These are phyloP conservation scores for Rhizopogon rudus DNA, from an alignment of 768 basidiomycete species.

Conservation along the genomic window DNA sequence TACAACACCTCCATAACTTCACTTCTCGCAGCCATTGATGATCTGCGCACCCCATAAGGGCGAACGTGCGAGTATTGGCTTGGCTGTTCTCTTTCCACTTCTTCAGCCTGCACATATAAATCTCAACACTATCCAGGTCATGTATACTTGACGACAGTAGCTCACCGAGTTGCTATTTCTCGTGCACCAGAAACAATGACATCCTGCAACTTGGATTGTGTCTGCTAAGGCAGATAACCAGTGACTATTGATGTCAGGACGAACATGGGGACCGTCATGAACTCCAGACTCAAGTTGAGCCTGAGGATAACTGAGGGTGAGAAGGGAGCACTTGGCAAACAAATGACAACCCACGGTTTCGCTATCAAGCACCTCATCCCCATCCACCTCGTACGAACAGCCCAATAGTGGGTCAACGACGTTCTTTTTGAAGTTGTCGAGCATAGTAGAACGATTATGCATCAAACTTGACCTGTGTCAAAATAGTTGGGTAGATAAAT, in stretches of 20 bases:
- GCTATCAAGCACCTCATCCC: neutral
- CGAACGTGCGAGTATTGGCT: neutral
- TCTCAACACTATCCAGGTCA: slow-evolving; percentile 5
- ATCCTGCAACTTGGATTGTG: slow-evolving; percentile 5
- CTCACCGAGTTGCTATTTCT: slow-evolving; percentile 1
- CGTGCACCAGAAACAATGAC: slow-evolving; percentile 6
- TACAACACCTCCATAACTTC: slow-evolving; percentile 24
- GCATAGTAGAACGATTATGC: slow-evolving; percentile 4
- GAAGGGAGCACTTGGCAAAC: neutral
- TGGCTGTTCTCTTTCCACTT: neutral
- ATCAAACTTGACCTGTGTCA: neutral
- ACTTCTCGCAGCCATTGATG: slow-evolving; percentile 13
- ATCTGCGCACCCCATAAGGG: neutral
- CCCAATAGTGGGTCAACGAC: neutral
- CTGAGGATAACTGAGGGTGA: neutral
- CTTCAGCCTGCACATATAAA: slow-evolving; percentile 3
- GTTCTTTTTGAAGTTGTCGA: slow-evolving; percentile 10
- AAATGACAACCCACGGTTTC: neutral
- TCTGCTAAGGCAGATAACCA: slow-evolving; percentile 8
- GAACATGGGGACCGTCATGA: neutral
- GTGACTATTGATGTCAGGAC: neutral
- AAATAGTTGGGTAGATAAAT: no score
- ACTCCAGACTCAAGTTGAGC: neutral
- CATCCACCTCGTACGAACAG: neutral
- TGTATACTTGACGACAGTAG: neutral